Evolutionary conservation across 805 yeast species (phyloP).

Genomic region (Candida methanosorbosa): DNA sequence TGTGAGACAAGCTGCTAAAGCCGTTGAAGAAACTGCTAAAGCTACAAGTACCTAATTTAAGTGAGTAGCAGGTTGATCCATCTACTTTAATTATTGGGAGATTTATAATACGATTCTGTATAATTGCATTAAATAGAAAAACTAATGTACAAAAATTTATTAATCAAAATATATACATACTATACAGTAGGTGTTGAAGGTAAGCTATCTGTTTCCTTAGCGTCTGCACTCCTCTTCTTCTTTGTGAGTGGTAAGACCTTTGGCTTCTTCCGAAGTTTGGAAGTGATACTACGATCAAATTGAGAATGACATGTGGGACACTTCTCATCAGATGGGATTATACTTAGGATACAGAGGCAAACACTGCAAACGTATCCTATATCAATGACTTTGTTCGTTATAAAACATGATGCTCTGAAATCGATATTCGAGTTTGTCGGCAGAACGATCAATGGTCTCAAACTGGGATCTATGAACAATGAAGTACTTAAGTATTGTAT

Average conservation of each 20-base stretch:
- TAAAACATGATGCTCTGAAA: slow-evolving; percentile 89
- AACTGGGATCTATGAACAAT: slow-evolving; percentile 75
- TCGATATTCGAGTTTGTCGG: slow-evolving; percentile 85
- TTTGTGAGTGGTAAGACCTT: slow-evolving; percentile 23
- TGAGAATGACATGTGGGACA: slow-evolving; percentile 86
- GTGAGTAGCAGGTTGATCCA: too few relatives aligned
- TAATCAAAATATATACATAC: too few relatives aligned
- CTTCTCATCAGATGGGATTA: slow-evolving; percentile 52
- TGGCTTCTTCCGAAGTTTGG: slow-evolving; percentile 52
- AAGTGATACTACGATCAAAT: slow-evolving; percentile 59
- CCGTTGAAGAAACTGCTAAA: background rate
- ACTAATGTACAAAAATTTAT: too few relatives aligned
- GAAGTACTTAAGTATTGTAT: slow-evolving; percentile 80
- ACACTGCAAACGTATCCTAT: slow-evolving; percentile 94
- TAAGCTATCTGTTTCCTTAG: background rate
- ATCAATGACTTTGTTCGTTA: slow-evolving; percentile 86
- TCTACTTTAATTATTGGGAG: too few relatives aligned
- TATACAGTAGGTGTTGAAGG: slow-evolving; percentile 1
- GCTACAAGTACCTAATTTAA: too few relatives aligned
- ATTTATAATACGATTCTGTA: background rate
- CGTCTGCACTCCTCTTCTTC: slow-evolving; percentile 11
- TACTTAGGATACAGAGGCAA: slow-evolving; percentile 73
- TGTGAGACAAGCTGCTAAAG: slow-evolving; percentile 13
- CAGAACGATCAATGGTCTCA: slow-evolving; percentile 65
- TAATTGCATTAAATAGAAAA: too few relatives aligned